Base-by-base conservation (phyloP, 495 filamentous ascomycete species). In the Corynascus novoguineensis region DNA sequence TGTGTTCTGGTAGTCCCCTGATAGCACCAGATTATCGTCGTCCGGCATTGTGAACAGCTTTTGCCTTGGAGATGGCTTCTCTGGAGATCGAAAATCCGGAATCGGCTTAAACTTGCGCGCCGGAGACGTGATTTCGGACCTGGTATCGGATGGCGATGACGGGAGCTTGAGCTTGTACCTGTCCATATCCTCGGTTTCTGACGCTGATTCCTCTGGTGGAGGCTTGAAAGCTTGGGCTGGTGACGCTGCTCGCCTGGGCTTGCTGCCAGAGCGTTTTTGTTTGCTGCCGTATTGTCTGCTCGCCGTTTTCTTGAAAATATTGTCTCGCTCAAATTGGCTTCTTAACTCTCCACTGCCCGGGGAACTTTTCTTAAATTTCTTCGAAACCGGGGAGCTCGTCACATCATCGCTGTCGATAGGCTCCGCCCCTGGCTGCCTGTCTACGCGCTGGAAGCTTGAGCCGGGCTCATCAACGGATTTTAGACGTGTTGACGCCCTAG, bases 321-420 rank as follows among this genome's bases (percentile, higher is more conserved):
- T 42, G 19, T 45, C 34, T 5, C 0, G 5, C 2, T 40, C 17
- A 15, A 50, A 35, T 2, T 44, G 58, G 7, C 29, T 60, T 4
- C 37, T 45, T 25, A 35, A 22, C 35, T 50, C 51, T 15, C 25
- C 50, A 32, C 35, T n/a, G 4, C 7, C 40, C 28, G 28, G 29
- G n/a, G 19, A n/a, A 35, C 25, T 42, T 19, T 22, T 55, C 45
- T 38, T 60, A 15, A 35, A 2, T 17, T 60, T 55, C 51, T 60
- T 60, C 5, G 51, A 24, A 45, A 28, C 15, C 11, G 58, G 29
- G 6, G 51, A 28, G 28, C 34, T 35, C 27, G 19, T 34, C 27
- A 19, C 29, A 11, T 15, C 27, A 15, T 12, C 49, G 3, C 22
- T 27, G 8, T 24, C 19, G n/a, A 32, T 17, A n/a, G n/a, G n/a